These are phyloP conservation scores for Achlya hypogyna DNA, from an alignment of 352 stramenopile genomes.

Conservation along the genomic window DNA sequence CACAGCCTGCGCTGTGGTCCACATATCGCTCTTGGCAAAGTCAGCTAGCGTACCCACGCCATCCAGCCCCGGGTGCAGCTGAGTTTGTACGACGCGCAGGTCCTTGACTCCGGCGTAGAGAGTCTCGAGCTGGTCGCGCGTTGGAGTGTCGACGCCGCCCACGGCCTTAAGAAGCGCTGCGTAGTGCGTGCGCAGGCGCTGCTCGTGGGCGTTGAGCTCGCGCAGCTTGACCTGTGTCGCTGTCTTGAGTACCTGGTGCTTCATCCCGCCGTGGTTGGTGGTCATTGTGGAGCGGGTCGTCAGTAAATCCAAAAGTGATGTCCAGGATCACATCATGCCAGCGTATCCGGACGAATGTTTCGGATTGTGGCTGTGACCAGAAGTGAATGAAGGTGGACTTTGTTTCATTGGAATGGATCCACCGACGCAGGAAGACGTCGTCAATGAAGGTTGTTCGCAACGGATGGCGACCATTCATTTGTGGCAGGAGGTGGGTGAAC, in stretches of 20 bases:
- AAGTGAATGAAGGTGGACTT: too few relatives aligned
- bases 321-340: too few relatives aligned
- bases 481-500: too few relatives aligned
- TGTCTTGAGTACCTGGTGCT: constrained; percentile 22
- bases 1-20: constrained; percentile 25
- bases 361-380: too few relatives aligned
- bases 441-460: too few relatives aligned
- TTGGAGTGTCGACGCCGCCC: background rate
- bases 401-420: too few relatives aligned
- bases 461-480: too few relatives aligned
- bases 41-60: constrained; percentile 30
- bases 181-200: constrained; percentile 17
- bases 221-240: constrained; percentile 23
- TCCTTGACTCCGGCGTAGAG: constrained; percentile 37
- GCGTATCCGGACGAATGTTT: too few relatives aligned
- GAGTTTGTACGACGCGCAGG: constrained; percentile 35
- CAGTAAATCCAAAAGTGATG: too few relatives aligned
- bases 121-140: constrained; percentile 24
- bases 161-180: background rate
- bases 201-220: constrained; percentile 21
- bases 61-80: constrained; percentile 29
- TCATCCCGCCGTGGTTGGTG: background rate
- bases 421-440: too few relatives aligned
- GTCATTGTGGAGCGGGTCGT: background rate
- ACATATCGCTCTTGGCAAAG: constrained; percentile 28